Evolutionary conservation across 2,329 filamentous ascomycete genomes (phyloP).

Genomic region (Aciculosporium take): DNA sequence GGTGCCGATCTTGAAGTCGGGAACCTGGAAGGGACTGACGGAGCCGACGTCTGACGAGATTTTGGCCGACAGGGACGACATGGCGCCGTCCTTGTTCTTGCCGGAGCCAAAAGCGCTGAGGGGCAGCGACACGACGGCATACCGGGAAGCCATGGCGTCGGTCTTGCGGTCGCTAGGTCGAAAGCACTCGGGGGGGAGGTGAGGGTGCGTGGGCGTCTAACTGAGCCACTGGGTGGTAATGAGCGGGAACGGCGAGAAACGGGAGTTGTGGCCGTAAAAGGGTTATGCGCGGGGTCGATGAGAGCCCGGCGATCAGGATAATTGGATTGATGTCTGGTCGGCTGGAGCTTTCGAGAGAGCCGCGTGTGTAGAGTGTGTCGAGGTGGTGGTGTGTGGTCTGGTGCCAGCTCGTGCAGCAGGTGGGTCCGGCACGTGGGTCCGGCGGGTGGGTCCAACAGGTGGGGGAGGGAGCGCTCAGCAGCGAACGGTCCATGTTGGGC

Average conservation of each 20-base stretch:
- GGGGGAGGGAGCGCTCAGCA: too few species aligned
- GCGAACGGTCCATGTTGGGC: neutral
- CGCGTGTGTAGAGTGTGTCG: too few species aligned
- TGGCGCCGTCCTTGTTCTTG: slow-evolving; percentile 67
- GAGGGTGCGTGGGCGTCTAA: neutral
- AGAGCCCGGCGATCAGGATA: neutral
- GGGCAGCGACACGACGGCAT: slow-evolving; percentile 81
- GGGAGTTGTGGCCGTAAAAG: too few species aligned
- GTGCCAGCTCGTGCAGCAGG: too few species aligned
- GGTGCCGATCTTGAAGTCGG: slow-evolving; percentile 95
- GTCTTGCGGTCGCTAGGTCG: neutral
- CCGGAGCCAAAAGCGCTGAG: slow-evolving; percentile 71
- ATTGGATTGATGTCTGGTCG: neutral
- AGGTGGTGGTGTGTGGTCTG: too few species aligned
- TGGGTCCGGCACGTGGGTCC: too few species aligned
- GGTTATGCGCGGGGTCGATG: neutral
- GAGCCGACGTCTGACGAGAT: slow-evolving; percentile 62
- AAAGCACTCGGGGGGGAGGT: neutral
- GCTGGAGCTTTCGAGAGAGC: neutral
- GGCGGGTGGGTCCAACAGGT: neutral
- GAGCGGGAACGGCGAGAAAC: too few species aligned
- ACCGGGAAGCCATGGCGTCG: slow-evolving; percentile 42
- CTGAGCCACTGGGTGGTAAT: neutral
- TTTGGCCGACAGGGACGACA: slow-evolving; percentile 59
- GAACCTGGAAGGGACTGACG: slow-evolving; percentile 65